A percentile compares a stretch with the other conserved stretches of the same genome.
Conservation (phyloP, 2,329 filamentous ascomycete genomes). For the Ophiostoma sp. region DNA sequence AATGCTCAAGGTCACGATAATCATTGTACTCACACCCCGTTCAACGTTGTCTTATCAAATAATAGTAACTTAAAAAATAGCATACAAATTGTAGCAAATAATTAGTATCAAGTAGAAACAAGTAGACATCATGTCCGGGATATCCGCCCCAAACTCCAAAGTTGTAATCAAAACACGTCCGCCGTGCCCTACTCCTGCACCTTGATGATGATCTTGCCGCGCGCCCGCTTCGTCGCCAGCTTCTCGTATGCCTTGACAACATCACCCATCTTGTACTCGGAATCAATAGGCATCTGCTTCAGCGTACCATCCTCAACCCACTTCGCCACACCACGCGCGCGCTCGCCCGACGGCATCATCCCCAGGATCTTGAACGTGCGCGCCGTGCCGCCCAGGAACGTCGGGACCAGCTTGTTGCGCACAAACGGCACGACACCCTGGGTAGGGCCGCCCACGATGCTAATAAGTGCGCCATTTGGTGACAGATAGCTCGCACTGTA, state of each 20-base stretch:
- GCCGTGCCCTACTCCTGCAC: conserved; percentile 31
- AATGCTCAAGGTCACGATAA: too few relatives aligned
- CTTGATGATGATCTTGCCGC: conserved; percentile 34
- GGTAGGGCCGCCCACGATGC: conserved; percentile 33
- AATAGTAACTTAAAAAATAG: too few relatives aligned
- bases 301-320: conserved; percentile 31
- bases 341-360: conserved; percentile 30
- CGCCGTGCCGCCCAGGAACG: conserved; percentile 32
- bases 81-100: too few relatives aligned
- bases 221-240: conserved; percentile 32
- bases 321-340: conserved; percentile 29
- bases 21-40: too few relatives aligned
- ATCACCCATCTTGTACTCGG: conserved; percentile 32
- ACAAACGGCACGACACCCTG: conserved; percentile 32
- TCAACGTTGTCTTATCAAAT: too few relatives aligned
- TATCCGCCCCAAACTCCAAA: conserved; percentile 1
- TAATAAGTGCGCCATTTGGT: conserved; percentile 34
- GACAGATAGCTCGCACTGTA: conserved; percentile 38
- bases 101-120: too few relatives aligned
- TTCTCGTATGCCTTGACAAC: conserved; percentile 32
- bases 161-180: background rate
- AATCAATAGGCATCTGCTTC: conserved; percentile 31
- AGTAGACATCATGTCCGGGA: background rate
- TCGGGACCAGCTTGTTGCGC: conserved; percentile 33
- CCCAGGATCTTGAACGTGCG: conserved; percentile 32